A percentile compares a stretch with the other conserved stretches of the same genome.
Conservation (phyloP, 352 stramenopile genomes). For the Pythium grandisporangium region DNA sequence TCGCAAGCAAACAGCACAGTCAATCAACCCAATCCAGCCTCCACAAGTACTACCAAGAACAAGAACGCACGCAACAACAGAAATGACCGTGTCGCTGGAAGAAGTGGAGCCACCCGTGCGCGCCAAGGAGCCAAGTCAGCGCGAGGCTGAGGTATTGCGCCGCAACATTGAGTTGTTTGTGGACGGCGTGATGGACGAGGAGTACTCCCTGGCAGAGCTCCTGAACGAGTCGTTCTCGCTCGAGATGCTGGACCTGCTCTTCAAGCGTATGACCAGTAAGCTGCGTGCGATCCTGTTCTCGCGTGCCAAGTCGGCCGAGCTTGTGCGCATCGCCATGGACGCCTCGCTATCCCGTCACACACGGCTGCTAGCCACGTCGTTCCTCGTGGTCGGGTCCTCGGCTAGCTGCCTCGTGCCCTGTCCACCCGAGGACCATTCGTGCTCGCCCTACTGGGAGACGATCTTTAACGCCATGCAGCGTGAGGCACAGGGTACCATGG, state of each 20-base stretch:
- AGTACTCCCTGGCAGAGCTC: slow-evolving; percentile 48
- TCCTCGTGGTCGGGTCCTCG: slow-evolving; percentile 62
- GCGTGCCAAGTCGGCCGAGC: slow-evolving; percentile 58
- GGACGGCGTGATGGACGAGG: slow-evolving; percentile 55
- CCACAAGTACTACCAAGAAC: too few species aligned
- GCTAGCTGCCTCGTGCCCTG: slow-evolving; percentile 47
- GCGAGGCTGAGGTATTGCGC: slow-evolving; percentile 42
- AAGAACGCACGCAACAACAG: too few species aligned
- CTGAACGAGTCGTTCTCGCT: slow-evolving; percentile 78
- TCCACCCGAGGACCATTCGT: slow-evolving; percentile 36
- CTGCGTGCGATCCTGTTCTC: slow-evolving; percentile 69
- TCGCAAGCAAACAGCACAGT: too few species aligned
- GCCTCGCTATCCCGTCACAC: slow-evolving; percentile 43
- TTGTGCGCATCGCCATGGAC: slow-evolving; percentile 60
- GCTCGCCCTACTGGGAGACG: slow-evolving; percentile 53
- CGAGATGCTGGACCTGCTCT: slow-evolving; percentile 79
- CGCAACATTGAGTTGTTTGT: slow-evolving; percentile 78
- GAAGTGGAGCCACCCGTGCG: slow-evolving; percentile 10
- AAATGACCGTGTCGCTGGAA: slow-evolving; percentile 3
- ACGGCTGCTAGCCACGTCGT: slow-evolving; percentile 57
- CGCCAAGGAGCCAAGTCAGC: slow-evolving; percentile 30
- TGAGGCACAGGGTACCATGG: slow-evolving; percentile 25
- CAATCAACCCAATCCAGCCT: too few species aligned
- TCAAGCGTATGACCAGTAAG: slow-evolving; percentile 79
- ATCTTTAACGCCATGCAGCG: slow-evolving; percentile 56